A percentile compares a stretch with the other conserved stretches of the same genome.
Conservation (phyloP, 805 yeast genomes). For the Myxozyma geophila region DNA sequence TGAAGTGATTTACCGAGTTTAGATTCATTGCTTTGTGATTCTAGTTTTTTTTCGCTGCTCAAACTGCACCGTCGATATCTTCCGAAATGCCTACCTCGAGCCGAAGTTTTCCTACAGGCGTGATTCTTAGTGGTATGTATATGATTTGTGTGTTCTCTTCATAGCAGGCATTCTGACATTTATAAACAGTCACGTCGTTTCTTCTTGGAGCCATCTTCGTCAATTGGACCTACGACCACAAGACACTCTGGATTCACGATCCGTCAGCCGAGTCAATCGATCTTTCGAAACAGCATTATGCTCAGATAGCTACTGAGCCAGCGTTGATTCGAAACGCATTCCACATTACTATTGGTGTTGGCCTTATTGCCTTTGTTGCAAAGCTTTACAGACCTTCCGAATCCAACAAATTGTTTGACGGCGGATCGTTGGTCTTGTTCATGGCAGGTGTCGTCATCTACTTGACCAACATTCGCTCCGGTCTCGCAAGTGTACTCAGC, state of each 20-base stretch:
- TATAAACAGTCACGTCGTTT: slow-evolving; percentile 62
- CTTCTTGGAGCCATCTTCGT: slow-evolving; percentile 77
- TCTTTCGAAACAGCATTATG: slow-evolving; percentile 72
- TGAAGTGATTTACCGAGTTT: neutral
- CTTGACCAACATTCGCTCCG: slow-evolving; percentile 82
- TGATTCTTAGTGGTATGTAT: slow-evolving; percentile 31
- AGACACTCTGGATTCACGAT: slow-evolving; percentile 67
- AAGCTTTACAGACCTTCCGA: slow-evolving; percentile 87
- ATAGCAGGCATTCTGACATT: neutral
- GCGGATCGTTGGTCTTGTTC: slow-evolving; percentile 76
- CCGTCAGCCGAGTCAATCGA: slow-evolving; percentile 60
- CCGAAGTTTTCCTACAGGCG: slow-evolving; percentile 31
- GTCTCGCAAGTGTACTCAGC: slow-evolving; percentile 66
- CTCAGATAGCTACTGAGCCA: slow-evolving; percentile 71
- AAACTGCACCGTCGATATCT: neutral
- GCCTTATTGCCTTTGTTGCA: slow-evolving; percentile 71
- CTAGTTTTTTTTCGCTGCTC: neutral
- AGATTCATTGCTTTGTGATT: neutral
- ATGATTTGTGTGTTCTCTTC: neutral
- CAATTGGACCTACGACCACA: slow-evolving; percentile 81
- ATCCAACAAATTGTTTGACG: slow-evolving; percentile 86
- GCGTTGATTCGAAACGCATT: slow-evolving; percentile 60
- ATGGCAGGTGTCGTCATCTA: slow-evolving; percentile 78
- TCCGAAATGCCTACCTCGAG: slow-evolving; percentile 31
- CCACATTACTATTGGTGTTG: slow-evolving; percentile 65